Conservation (phyloP, 2,329 filamentous ascomycete species). For the Talaromyces sp. region DNA sequence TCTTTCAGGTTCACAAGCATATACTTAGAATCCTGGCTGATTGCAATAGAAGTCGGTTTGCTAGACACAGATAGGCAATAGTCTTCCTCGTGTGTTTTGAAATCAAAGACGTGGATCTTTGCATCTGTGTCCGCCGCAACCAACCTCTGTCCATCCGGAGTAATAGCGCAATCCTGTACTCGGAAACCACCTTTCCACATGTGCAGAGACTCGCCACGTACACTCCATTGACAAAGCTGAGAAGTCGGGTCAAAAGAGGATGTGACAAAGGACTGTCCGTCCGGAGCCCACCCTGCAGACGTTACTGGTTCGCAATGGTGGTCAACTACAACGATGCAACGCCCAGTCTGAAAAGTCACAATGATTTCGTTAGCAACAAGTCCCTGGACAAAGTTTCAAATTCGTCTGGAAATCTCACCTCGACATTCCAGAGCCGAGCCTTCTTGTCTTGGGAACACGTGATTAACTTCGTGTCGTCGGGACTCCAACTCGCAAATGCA, state of each 20-base stretch:
- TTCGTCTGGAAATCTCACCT: conserved; percentile 50
- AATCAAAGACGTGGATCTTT: conserved; percentile 80
- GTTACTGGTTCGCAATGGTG: conserved; percentile 83
- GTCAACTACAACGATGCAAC: conserved; percentile 64
- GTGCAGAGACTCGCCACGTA: conserved; percentile 63
- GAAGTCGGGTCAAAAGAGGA: conserved; percentile 71
- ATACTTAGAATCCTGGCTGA: conserved; percentile 78
- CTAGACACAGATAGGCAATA: conserved; percentile 71
- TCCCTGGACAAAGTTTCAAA: neutral
- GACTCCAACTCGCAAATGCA: conserved; percentile 85
- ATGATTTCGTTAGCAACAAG: neutral
- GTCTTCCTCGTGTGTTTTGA: conserved; percentile 71
- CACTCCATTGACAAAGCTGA: conserved; percentile 71
- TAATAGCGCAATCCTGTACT: conserved; percentile 83
- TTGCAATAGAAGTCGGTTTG: conserved; percentile 75
- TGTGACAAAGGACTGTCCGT: conserved; percentile 76
- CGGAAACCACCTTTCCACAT: conserved; percentile 73
- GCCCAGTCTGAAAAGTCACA: conserved; percentile 58
- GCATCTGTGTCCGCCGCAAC: conserved; percentile 73
- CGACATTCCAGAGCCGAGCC: conserved; percentile 74
- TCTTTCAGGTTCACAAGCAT: conserved; percentile 81
- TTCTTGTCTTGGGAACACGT: conserved; percentile 76
- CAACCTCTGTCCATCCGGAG: conserved; percentile 75
- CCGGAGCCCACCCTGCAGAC: conserved; percentile 83
- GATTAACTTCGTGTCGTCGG: conserved; percentile 82